These are phyloP conservation scores for Rhynchosporium secalis DNA, from an alignment of 2,329 filamentous ascomycete species.

Conservation along the genomic window DNA sequence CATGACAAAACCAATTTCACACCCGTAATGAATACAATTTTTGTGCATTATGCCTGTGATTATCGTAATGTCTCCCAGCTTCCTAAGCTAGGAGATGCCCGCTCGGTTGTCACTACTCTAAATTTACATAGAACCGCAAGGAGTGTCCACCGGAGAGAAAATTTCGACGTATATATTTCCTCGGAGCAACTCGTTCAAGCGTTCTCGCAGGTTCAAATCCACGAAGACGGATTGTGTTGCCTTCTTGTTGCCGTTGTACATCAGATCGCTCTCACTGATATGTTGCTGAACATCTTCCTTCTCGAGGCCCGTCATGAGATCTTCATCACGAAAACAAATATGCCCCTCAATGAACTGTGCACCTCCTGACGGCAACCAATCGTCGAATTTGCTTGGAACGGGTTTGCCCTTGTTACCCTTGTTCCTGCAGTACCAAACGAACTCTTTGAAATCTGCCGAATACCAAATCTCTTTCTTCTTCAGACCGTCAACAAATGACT, in stretches of 20 bases:
- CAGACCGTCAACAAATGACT: background rate
- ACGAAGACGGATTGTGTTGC: conserved; percentile 1
- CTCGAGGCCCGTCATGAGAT: background rate
- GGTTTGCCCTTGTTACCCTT: no score
- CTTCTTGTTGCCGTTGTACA: background rate
- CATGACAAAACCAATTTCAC: no score
- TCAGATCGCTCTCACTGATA: background rate
- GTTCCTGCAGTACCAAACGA: background rate
- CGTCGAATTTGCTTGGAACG: background rate
- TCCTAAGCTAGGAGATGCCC: no score
- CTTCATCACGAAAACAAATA: background rate
- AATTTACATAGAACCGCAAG: background rate
- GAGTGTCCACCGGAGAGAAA: background rate
- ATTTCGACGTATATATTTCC: background rate
- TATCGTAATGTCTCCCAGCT: no score
- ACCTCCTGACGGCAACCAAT: background rate
- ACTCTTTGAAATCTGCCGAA: background rate
- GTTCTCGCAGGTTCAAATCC: background rate
- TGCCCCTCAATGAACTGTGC: conserved; percentile 2
- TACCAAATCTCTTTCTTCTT: background rate
- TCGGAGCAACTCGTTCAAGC: background rate
- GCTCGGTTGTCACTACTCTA: no score
- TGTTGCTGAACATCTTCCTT: background rate
- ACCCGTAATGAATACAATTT: no score
- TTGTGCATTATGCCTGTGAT: no score